Conservation (phyloP, 352 stramenopile genomes). For the Pythium oligandrum region DNA sequence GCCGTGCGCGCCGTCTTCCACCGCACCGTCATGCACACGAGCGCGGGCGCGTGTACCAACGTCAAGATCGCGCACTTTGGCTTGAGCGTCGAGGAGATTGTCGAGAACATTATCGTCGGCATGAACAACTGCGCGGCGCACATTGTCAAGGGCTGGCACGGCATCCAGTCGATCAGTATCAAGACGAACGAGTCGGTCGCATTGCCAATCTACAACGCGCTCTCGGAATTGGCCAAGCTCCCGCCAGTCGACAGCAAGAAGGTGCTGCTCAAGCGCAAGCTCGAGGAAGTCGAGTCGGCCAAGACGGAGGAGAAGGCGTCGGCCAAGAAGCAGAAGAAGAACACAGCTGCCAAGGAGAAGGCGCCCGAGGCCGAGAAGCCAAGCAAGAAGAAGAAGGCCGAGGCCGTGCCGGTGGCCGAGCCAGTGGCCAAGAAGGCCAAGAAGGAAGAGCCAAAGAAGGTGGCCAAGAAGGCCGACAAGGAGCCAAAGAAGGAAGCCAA, state of each 20-base stretch:
- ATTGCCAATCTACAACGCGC: conserved; percentile 89
- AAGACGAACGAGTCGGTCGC: conserved; percentile 86
- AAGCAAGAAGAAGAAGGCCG: conserved; percentile 9
- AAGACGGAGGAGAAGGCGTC: conserved; percentile 13
- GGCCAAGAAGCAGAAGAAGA: conserved; percentile 12
- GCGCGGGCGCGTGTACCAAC: conserved; percentile 83
- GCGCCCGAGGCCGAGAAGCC: conserved; percentile 13
- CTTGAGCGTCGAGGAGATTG: conserved; percentile 55
- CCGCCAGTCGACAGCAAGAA: conserved; percentile 45
- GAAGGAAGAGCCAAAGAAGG: conserved; percentile 17
- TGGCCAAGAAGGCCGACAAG: conserved; percentile 3
- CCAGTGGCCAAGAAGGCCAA: conserved; percentile 13
- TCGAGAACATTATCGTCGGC: conserved; percentile 70
- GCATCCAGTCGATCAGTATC: conserved; percentile 90
- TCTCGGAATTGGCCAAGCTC: conserved; percentile 57
- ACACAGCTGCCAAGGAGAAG: conserved; percentile 10
- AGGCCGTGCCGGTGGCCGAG: not conserved
- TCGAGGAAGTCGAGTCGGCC: conserved; percentile 36
- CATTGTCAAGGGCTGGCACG: conserved; percentile 88
- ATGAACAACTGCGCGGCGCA: conserved; percentile 71
- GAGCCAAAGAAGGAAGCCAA: conserved; percentile 15
- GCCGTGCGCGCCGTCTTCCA: conserved; percentile 38
- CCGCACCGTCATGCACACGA: conserved; percentile 84
- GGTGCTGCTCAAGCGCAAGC: conserved; percentile 60
- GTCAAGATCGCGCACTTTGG: conserved; percentile 78